Percentiles rank a stretch among this genome's conserved stretches.
Evolutionary conservation across 768 basidiomycete species (phyloP).

Genomic region (Lentinula aciculospora): DNA sequence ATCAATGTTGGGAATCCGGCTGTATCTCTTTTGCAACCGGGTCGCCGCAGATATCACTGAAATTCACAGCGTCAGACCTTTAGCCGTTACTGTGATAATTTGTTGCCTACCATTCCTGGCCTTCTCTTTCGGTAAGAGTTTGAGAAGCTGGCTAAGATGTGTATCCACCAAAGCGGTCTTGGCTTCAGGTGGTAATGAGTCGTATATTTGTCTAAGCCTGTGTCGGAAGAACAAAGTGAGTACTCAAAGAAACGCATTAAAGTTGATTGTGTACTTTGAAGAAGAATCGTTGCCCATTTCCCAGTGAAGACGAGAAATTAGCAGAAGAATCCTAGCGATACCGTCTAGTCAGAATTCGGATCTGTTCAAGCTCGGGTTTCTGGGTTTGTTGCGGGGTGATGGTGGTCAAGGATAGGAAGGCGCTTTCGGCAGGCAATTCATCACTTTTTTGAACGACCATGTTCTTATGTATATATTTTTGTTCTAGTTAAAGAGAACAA

Average conservation of each 20-base stretch:
- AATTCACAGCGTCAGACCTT: not conserved
- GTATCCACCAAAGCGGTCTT: conserved; percentile 43
- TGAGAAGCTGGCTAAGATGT: conserved; percentile 44
- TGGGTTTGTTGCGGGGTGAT: too few relatives aligned
- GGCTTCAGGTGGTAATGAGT: conserved; percentile 47
- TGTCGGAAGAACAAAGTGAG: not conserved
- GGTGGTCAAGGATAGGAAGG: too few relatives aligned
- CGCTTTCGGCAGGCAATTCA: too few relatives aligned
- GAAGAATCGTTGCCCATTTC: not conserved
- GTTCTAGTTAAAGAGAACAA: too few relatives aligned
- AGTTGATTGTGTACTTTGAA: not conserved
- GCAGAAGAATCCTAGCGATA: too few relatives aligned
- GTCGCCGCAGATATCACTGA: conserved; percentile 31
- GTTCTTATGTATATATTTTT: too few relatives aligned
- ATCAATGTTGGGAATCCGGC: conserved; percentile 43
- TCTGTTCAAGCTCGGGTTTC: too few relatives aligned
- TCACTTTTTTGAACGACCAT: too few relatives aligned
- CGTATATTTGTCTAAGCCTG: conserved; percentile 46
- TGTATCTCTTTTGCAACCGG: conserved; percentile 31
- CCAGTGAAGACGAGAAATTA: not conserved
- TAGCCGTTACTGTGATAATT: not conserved
- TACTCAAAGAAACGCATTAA: not conserved
- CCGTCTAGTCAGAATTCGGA: too few relatives aligned
- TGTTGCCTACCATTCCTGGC: conserved; percentile 26
- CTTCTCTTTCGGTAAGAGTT: conserved; percentile 31